Conservation (phyloP, 2,329 filamentous ascomycete genomes). For the Allantophomopsis cytisporea region DNA sequence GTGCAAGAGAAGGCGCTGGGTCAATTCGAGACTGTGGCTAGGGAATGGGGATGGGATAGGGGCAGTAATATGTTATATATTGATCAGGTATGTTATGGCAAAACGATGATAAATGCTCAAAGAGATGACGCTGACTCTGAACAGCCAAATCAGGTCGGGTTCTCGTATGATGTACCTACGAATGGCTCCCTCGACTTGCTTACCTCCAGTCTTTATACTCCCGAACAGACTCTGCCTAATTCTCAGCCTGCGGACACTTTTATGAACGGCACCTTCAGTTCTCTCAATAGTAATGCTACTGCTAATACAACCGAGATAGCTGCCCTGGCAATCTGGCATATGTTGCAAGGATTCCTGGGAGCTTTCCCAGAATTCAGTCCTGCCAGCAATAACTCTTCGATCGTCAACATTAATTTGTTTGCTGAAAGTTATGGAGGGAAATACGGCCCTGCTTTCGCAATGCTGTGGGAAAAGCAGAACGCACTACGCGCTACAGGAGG, state of each 20-base stretch:
- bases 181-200: constrained; percentile 43
- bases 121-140: constrained; percentile 12
- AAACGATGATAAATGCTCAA: neutral
- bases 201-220: constrained; percentile 23
- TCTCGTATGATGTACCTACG: constrained; percentile 50
- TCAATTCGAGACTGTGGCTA: constrained; percentile 37
- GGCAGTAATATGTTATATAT: constrained; percentile 39
- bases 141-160: constrained; percentile 57
- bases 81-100: constrained; percentile 28
- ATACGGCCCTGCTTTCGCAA: constrained; percentile 53
- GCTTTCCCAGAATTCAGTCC: constrained; percentile 42
- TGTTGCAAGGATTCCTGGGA: constrained; percentile 42
- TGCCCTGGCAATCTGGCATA: constrained; percentile 42
- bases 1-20: constrained; percentile 31
- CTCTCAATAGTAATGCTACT: constrained; percentile 26
- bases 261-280: constrained; percentile 53
- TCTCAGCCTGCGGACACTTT: constrained; percentile 20
- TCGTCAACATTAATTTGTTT: constrained; percentile 48
- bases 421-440: constrained; percentile 59
- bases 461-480: constrained; percentile 48
- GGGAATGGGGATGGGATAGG: constrained; percentile 54
- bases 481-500: constrained; percentile 33
- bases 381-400: constrained; percentile 35
- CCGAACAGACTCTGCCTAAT: constrained; percentile 18
- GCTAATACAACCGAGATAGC: constrained; percentile 36